These are phyloP conservation scores for Tricholoma matsutake DNA, from an alignment of 768 basidiomycete genomes.

Conservation along the genomic window DNA sequence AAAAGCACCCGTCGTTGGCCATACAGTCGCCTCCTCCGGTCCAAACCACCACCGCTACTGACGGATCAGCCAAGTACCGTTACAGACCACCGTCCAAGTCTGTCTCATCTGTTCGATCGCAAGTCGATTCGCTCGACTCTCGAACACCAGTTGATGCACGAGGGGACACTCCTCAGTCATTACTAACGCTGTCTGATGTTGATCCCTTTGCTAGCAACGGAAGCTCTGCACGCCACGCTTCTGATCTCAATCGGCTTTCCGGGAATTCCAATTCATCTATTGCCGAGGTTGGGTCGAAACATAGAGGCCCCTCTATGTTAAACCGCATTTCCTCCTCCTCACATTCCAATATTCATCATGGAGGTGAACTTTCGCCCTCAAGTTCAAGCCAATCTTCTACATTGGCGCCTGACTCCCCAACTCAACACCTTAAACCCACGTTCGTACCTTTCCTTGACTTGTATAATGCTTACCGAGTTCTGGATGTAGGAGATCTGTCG, in stretches of 20 bases:
- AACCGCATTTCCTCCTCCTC: slow-evolving; percentile 57
- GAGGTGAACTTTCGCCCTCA: slow-evolving; percentile 25
- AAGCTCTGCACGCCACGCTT: slow-evolving; percentile 36
- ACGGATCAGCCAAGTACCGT: slow-evolving; percentile 16
- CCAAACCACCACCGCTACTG: slow-evolving; percentile 20
- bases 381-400: background rate
- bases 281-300: slow-evolving; percentile 41
- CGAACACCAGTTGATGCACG: slow-evolving; percentile 52
- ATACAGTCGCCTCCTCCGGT: slow-evolving; percentile 43
- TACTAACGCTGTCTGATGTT: slow-evolving; percentile 58
- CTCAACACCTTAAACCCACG: slow-evolving; percentile 16
- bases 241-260: slow-evolving; percentile 48
- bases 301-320: slow-evolving; percentile 30
- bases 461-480: slow-evolving; percentile 1
- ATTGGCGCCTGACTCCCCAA: background rate
- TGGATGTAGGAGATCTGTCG: slow-evolving; percentile 26
- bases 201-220: slow-evolving; percentile 62
- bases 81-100: slow-evolving; percentile 52
- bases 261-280: slow-evolving; percentile 51
- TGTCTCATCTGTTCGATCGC: slow-evolving; percentile 54
- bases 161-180: slow-evolving; percentile 41
- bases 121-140: slow-evolving; percentile 52
- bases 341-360: slow-evolving; percentile 38
- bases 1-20: slow-evolving; percentile 51
- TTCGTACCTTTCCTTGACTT: slow-evolving; percentile 5